Conservation (phyloP, 129 eudicot species). For the Oenanthe sinensis region DNA sequence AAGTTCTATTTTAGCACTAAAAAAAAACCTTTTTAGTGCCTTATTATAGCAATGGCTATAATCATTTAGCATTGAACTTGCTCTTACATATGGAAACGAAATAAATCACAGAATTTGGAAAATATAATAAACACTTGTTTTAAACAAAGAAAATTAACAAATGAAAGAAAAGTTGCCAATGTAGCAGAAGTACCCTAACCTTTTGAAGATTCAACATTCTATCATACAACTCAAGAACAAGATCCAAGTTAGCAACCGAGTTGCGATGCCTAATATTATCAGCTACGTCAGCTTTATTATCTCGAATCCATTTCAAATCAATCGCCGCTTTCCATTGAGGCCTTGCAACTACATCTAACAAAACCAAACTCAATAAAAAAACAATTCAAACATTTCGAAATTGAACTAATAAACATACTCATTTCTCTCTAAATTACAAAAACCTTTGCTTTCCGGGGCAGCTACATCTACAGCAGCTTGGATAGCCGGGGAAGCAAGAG, state of each 20-base stretch:
- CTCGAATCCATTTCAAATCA: slow-evolving; percentile 88
- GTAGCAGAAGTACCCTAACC: slow-evolving; percentile 46
- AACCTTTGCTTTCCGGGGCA: neutral
- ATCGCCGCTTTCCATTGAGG: slow-evolving; percentile 92
- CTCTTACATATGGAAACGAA: neutral
- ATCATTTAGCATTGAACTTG: too few relatives aligned
- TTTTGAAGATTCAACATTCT: slow-evolving; percentile 57
- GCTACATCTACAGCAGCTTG: neutral
- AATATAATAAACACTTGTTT: neutral
- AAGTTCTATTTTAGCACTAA: too few relatives aligned
- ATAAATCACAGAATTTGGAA: neutral
- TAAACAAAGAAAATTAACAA: neutral
- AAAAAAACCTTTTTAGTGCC: too few relatives aligned
- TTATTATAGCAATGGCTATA: too few relatives aligned
- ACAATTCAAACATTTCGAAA: neutral
- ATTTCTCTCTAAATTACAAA: neutral
- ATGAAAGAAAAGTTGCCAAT: neutral
- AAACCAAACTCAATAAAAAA: neutral
- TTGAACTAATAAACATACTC: neutral
- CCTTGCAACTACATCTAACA: slow-evolving; percentile 30
- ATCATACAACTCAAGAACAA: slow-evolving; percentile 67
- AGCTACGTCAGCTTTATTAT: slow-evolving; percentile 61
- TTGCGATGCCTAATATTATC: slow-evolving; percentile 61
- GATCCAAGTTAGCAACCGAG: slow-evolving; percentile 67
- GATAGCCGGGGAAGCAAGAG: neutral